A percentile compares a stretch with the other conserved stretches of the same genome.
phyloP scores from a whole-genome alignment of 2,329 filamentous ascomycete genomes.

The Calonectria multiphialidica region DNA sequence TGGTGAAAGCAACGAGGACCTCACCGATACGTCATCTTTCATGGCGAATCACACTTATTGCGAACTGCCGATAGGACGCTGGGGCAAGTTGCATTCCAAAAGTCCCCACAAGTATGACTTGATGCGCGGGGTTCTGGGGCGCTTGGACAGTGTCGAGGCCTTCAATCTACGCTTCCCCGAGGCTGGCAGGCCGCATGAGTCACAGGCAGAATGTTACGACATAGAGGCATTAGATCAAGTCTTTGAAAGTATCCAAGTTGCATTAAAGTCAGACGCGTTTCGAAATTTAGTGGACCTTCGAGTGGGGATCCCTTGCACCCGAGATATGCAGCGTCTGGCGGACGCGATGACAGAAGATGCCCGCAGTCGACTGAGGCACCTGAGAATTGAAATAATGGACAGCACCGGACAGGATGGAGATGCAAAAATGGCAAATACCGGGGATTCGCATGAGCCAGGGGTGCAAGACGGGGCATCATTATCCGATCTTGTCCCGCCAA shows the following conservation, averaged over 20 bases:
- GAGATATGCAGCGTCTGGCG: background rate
- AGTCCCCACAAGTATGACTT: background rate
- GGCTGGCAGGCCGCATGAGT: no score
- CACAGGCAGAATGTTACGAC: background rate
- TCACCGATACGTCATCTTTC: no score
- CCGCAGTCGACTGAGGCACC: background rate
- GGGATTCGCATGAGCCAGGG: background rate
- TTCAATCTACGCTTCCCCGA: background rate
- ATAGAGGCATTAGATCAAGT: background rate
- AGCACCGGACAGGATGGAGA: background rate
- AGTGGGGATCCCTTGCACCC: background rate
- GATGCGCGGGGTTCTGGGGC: background rate
- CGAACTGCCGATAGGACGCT: background rate
- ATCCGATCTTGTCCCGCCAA: accelerated
- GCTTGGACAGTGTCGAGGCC: background rate
- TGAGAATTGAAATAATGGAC: background rate
- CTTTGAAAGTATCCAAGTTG: background rate
- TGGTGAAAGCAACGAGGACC: background rate
- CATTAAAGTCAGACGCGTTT: background rate
- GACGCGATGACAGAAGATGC: background rate
- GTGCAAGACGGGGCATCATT: background rate
- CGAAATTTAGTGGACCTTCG: background rate
- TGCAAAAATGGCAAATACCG: background rate
- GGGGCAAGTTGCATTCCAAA: background rate
- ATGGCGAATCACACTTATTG: background rate